Base-by-base conservation (phyloP, 495 filamentous ascomycete species). In the Talaromyces nanjingensis region DNA sequence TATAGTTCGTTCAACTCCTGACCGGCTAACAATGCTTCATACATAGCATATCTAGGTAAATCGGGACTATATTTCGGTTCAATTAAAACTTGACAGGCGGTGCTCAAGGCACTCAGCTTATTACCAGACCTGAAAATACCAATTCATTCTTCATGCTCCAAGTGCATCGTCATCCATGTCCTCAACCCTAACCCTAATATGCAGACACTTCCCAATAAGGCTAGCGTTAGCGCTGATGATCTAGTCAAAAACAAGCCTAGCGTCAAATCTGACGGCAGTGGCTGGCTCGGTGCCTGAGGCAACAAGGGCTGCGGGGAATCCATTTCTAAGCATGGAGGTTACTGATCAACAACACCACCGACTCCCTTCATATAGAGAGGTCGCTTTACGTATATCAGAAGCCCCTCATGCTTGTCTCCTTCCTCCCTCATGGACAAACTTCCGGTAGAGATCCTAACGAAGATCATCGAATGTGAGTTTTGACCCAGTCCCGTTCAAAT, bases 361-460 rank as follows among this genome's bases (percentile, higher is more conserved):
- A 20, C 18, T 49, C 18, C 16, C 45, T 49, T 49, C n/a, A 22
- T 45, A 22, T 49, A 49, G n/a, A 49, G 24, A 56, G 53, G 22
- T 29, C 53, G 53, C 22, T n/a, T 6, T 22, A 27, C 27, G 27
- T 27, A n/a, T n/a, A 14, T 33, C 16, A 22, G 31, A 63, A 64
- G 72, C 72, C 71, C 75, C 71, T 67, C 68, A 80, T 79, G 76
- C 69, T 64, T 57, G 39, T 60, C 60, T 56, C 58, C 63, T 42
- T 52, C 25, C 39, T 69, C 63, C 70, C 67, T 65, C 73, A 87
- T 88, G 83, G 79, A 87, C 62, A 80, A 71, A 45, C 83, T 94
- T 34, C 91, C 91, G n/a, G 83, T 84, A 69, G 91, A 94, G 76
- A 84, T 93, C 62, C 72, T 92, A 54, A 80, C 90, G 66, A 87